These are phyloP conservation scores for Withania somnifera DNA, from an alignment of 305 asterid species.

Conservation along the genomic window DNA sequence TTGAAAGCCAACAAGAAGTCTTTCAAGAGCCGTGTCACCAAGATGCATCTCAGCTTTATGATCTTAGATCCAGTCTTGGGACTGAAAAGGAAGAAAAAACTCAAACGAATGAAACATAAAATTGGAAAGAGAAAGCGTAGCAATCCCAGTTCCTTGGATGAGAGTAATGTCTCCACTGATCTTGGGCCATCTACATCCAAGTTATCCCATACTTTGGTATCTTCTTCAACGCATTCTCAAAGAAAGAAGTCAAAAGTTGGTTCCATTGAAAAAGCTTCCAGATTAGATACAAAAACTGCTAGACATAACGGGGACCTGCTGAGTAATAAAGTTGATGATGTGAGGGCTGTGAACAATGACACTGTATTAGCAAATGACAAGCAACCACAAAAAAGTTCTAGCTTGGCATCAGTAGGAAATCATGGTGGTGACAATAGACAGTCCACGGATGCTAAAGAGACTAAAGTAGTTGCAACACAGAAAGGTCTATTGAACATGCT, in stretches of 20 bases:
- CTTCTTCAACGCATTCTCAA: conserved; percentile 4
- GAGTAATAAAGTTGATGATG: conserved; percentile 18
- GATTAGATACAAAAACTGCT: conserved; percentile 9
- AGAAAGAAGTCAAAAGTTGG: conserved; percentile 12
- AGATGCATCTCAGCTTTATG: conserved; percentile 48
- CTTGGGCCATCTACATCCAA: conserved; percentile 30
- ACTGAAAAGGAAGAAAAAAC: conserved; percentile 35
- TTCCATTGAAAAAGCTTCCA: conserved; percentile 17
- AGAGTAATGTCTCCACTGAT: conserved; percentile 16
- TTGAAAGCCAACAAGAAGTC: conserved; percentile 37
- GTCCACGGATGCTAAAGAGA: conserved; percentile 15
- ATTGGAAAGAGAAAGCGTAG: conserved; percentile 14
- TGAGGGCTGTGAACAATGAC: conserved; percentile 20
- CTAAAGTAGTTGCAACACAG: conserved; percentile 16
- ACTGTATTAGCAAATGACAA: conserved; percentile 22
- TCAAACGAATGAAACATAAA: conserved; percentile 19
- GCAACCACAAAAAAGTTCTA: conserved; percentile 9
- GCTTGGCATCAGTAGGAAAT: background rate
- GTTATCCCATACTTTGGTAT: conserved; percentile 9
- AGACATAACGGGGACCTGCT: conserved; percentile 8
- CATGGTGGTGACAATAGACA: background rate
- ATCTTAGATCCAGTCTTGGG: conserved; percentile 42
- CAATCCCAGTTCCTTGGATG: conserved; percentile 12
- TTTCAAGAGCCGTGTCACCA: conserved; percentile 29
- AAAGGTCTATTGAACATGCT: conserved; percentile 39